A percentile compares a stretch with the other conserved stretches of the same genome.
Evolutionary conservation across 495 filamentous ascomycete genomes (phyloP).

Genomic region (Aspergillus leporis): DNA sequence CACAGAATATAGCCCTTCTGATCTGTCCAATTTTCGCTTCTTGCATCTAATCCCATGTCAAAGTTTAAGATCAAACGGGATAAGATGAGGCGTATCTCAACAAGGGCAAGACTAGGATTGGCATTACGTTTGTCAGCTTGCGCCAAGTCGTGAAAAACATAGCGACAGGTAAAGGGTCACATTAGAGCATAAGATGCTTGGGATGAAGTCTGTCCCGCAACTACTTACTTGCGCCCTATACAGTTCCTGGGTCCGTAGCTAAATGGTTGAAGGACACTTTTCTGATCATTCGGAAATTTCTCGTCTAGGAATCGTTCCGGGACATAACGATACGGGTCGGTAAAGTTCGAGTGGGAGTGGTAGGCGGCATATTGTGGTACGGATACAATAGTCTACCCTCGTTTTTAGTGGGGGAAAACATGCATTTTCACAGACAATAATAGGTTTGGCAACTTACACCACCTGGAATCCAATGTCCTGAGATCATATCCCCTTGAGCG

Average conservation of each 20-base stretch:
- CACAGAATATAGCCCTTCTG: background rate
- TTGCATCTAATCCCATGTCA: background rate
- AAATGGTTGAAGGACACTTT: background rate
- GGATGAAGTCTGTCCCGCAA: background rate
- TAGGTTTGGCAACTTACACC: constrained; percentile 19
- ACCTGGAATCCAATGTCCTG: constrained; percentile 43
- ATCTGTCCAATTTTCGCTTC: background rate
- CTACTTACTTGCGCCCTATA: background rate
- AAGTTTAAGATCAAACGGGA: background rate
- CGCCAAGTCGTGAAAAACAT: background rate
- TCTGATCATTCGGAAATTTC: background rate
- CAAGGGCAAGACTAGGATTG: background rate
- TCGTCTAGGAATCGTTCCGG: background rate
- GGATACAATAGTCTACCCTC: constrained; percentile 45
- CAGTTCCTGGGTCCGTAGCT: background rate
- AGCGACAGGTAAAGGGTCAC: background rate
- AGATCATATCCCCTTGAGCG: constrained; percentile 45
- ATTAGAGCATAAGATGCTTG: no score
- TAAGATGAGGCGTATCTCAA: background rate
- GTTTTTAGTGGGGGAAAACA: background rate
- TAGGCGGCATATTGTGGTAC: constrained; percentile 48
- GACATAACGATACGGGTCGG: background rate
- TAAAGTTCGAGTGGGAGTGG: constrained; percentile 12
- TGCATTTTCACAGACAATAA: background rate
- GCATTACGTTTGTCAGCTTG: background rate